Base-by-base conservation (phyloP, 2,329 filamentous ascomycete species). In the Clonostachys rosea region DNA sequence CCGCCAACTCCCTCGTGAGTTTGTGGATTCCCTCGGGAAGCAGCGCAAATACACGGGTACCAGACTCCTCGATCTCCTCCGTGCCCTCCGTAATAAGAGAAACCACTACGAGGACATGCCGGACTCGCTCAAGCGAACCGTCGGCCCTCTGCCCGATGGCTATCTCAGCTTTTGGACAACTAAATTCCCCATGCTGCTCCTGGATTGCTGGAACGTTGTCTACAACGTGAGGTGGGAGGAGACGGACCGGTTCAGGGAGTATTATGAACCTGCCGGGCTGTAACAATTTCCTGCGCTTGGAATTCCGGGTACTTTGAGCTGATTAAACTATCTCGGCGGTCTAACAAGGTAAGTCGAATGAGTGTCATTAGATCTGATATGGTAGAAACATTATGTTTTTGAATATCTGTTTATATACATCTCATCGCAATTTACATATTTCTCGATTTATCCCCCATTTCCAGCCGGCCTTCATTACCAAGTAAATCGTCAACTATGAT, bases 81-180 rank as follows among this genome's bases (percentile, higher is more conserved):
- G 94, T 2, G 94, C 92, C 2, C 72, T 99, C 47, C 78, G 94
- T 20, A 99, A 99, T 69, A 99, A 99, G 79, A 89, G 88, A 58
- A 96, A 97, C 54, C 94, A 99, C 62, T 99, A 96, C 63, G 91
- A 96, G 60, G 94, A 99, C 64, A 92, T 99, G 89, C 79, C 88
- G 7, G 87, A 91, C 13, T 71, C 82, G 43, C 78, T 96, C 52
- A 92, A 79, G 58, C 72, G 71, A 50, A 63, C 66, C 33, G 88
- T 96, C 1, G 91, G 90, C 0, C 69, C 83, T 9, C 62, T 92
- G 49, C 87, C 90, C 0, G 84, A 90, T 13, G 89, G 89, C 0
- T 96, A 96, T 60, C 70, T 96, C 41, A 75, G 75, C 11, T 96
- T 95, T 60, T 96, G 91, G 89, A 87, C 87, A 0, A 73, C 79